phyloP scores from a whole-genome alignment of 2,329 filamentous ascomycete genomes.

The Coniochaeta pulveracea region DNA sequence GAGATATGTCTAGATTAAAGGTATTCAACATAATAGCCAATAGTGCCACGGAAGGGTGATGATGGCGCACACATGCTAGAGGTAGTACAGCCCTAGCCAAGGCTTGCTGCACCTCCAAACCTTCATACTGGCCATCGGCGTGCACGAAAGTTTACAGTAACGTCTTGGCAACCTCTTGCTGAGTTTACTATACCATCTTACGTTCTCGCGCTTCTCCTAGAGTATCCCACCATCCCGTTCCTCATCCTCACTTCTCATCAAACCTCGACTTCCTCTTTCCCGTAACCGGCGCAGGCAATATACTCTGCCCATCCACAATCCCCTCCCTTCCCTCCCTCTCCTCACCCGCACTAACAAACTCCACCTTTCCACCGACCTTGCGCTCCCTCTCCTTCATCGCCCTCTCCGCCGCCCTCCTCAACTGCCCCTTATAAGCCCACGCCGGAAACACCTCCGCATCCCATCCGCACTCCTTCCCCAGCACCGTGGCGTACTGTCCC shows the following conservation, averaged over 20 bases:
- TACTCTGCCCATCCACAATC: slow-evolving; percentile 18
- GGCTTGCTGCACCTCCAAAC: no score
- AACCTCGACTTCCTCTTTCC: slow-evolving; percentile 23
- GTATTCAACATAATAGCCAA: no score
- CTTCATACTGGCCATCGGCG: no score
- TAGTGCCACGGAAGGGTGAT: no score
- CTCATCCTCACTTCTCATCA: slow-evolving; percentile 9
- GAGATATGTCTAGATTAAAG: no score
- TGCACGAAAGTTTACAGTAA: no score
- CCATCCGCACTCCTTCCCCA: slow-evolving; percentile 41
- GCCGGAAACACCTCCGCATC: slow-evolving; percentile 44
- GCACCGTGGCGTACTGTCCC: slow-evolving; percentile 55
- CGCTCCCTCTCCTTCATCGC: slow-evolving; percentile 32
- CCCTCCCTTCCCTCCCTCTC: slow-evolving; percentile 11
- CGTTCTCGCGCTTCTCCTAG: no score
- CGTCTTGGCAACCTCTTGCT: no score
- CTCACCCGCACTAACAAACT: slow-evolving; percentile 33
- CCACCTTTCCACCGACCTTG: slow-evolving; percentile 29
- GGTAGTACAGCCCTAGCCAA: no score
- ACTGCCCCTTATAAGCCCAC: slow-evolving; percentile 37
- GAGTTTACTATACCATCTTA: no score
- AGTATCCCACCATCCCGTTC: background rate
- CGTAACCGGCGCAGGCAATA: slow-evolving; percentile 12
- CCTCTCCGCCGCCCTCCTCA: slow-evolving; percentile 37
- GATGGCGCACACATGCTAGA: no score